A percentile compares a stretch with the other conserved stretches of the same genome.
Conservation (phyloP, 2,329 filamentous ascomycete genomes). For the Epichloe glyceriae region DNA sequence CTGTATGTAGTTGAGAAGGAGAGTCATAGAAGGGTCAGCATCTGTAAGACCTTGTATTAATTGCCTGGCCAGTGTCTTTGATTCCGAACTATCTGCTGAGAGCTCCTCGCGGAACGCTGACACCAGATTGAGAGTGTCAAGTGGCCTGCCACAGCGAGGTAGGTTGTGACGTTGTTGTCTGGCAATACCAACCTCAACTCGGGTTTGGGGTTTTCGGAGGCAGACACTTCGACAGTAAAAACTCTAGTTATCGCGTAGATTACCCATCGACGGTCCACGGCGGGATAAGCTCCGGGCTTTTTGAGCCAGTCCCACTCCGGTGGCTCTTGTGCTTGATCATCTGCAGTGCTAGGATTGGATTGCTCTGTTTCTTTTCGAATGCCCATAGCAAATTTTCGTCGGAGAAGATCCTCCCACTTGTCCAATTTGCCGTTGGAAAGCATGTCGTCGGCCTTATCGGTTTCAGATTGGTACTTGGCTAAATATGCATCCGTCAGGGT, state of each 20-base stretch:
- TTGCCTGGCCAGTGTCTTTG: slow-evolving; percentile 41
- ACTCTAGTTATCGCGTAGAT: slow-evolving; percentile 49
- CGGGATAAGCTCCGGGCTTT: slow-evolving; percentile 32
- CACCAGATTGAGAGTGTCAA: slow-evolving; percentile 44
- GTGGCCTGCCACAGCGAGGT: slow-evolving; percentile 47
- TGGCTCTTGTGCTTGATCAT: slow-evolving; percentile 13
- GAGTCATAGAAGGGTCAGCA: slow-evolving; percentile 54
- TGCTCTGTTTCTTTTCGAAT: slow-evolving; percentile 11
- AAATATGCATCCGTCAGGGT: slow-evolving; percentile 38
- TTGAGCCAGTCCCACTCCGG: slow-evolving; percentile 40
- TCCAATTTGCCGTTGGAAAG: slow-evolving; percentile 31
- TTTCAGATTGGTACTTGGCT: slow-evolving; percentile 29
- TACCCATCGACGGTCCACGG: slow-evolving; percentile 53
- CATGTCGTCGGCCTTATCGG: slow-evolving; percentile 33
- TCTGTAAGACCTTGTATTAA: slow-evolving; percentile 49
- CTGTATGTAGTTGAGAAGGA: slow-evolving; percentile 53
- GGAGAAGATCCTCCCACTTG: slow-evolving; percentile 37
- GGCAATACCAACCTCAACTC: slow-evolving; percentile 27
- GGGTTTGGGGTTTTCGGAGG: slow-evolving; percentile 24
- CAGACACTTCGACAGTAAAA: slow-evolving; percentile 36
- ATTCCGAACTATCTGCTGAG: slow-evolving; percentile 28
- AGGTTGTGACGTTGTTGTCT: slow-evolving; percentile 42
- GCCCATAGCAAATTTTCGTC: slow-evolving; percentile 35
- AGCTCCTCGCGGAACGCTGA: slow-evolving; percentile 41
- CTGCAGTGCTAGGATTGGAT: slow-evolving; percentile 6